A percentile compares a stretch with the other conserved stretches of the same genome.
These are phyloP conservation scores for Filobasidium uniguttulatum DNA, from an alignment of 1,284 basidiomycete species.

Conservation along the genomic window DNA sequence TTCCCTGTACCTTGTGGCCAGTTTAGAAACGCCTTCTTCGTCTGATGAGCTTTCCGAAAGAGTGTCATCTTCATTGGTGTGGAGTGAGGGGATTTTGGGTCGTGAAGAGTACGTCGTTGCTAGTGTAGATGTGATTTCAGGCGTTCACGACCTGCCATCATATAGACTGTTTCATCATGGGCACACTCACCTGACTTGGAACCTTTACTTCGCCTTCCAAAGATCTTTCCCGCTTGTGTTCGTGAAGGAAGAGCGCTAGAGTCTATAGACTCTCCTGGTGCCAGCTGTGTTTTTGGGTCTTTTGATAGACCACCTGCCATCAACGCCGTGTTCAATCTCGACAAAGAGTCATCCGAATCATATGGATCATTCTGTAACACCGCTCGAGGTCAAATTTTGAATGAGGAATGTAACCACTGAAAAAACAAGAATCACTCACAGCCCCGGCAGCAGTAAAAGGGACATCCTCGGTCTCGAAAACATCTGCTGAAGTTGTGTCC, in stretches of 20 bases:
- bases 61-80: not conserved
- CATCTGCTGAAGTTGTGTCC: constrained; percentile 12
- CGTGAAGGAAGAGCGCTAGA: constrained; percentile 1
- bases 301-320: not conserved
- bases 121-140: not conserved
- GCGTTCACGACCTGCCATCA: no score
- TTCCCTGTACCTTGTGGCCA: constrained; percentile 2
- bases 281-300: not conserved
- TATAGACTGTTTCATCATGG: not conserved
- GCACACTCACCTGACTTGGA: not conserved
- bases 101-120: not conserved
- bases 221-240: constrained; percentile 3
- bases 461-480: constrained; percentile 12
- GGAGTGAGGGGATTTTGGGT: not conserved
- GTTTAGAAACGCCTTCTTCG: constrained; percentile 12
- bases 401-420: not conserved
- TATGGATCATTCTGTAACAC: constrained; percentile 4
- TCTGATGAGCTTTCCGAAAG: not conserved
- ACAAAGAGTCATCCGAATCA: constrained; percentile 5
- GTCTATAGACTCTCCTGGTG: constrained; percentile 2
- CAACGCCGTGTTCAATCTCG: not conserved
- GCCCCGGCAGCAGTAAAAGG: not conserved
- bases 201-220: constrained; percentile 1
- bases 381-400: not conserved
- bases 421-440: not conserved